phyloP scores from a whole-genome alignment of 768 basidiomycete species.

The Leccinum truebloodii region DNA sequence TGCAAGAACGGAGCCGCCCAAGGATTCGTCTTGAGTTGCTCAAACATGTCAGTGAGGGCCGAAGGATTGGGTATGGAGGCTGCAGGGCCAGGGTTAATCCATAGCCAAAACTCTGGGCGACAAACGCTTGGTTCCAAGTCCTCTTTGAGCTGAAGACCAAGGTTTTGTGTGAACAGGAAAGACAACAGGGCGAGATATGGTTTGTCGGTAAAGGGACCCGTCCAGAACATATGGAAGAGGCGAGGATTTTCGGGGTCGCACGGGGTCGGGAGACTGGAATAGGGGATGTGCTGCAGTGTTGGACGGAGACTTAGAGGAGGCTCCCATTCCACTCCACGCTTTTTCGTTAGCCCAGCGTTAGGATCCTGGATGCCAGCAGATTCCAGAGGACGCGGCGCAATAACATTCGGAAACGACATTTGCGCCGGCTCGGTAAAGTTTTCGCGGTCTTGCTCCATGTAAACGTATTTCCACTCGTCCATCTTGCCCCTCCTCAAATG shows the following conservation, averaged over 20 bases:
- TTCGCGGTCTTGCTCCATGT: constrained; percentile 58
- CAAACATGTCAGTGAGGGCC: constrained; percentile 81
- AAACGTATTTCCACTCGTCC: constrained; percentile 89
- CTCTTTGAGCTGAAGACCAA: constrained; percentile 71
- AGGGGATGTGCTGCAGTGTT: constrained; percentile 54
- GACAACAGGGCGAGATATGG: constrained; percentile 94
- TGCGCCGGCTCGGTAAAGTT: constrained; percentile 39
- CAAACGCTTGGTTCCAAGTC: constrained; percentile 50
- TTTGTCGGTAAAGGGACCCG: constrained; percentile 97
- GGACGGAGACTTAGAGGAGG: constrained; percentile 44
- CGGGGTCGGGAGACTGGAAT: constrained; percentile 53
- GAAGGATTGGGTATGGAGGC: constrained; percentile 84
- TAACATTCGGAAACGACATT: constrained; percentile 34
- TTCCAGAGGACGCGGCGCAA: constrained; percentile 30
- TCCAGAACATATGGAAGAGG: constrained; percentile 99
- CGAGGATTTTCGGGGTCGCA: constrained; percentile 88
- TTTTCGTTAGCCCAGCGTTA: constrained; percentile 57
- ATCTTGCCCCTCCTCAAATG: constrained; percentile 72
- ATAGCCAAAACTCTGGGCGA: constrained; percentile 93
- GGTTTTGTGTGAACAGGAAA: constrained; percentile 95
- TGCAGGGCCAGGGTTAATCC: constrained; percentile 99
- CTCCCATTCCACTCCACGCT: constrained; percentile 66
- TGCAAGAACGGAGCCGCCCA: constrained; percentile 97
- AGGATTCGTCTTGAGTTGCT: constrained; percentile 77
- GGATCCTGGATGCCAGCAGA: constrained; percentile 43